Conservation (phyloP, 177 flowering plant species). For the Telopea speciosissima region DNA sequence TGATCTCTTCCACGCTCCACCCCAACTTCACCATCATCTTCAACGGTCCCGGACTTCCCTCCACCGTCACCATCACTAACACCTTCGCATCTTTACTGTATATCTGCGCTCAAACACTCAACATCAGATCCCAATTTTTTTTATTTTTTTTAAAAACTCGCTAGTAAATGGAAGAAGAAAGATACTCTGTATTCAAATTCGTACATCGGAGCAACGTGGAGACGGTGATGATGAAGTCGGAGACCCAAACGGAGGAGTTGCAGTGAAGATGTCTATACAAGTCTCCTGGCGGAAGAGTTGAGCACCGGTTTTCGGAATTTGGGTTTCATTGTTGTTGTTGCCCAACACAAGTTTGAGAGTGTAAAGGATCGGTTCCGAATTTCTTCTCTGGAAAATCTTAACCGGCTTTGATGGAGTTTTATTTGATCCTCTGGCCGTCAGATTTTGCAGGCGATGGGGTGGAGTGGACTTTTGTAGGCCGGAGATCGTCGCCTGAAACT, state of each 20-base stretch:
- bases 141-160: too few relatives aligned
- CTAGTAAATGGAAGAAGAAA: too few relatives aligned
- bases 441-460: slow-evolving; percentile 17
- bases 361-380: slow-evolving; percentile 43
- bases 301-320: slow-evolving; percentile 10
- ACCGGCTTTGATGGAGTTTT: slow-evolving; percentile 21
- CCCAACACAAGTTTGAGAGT: slow-evolving; percentile 1
- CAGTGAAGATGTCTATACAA: slow-evolving; percentile 26
- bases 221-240: slow-evolving; percentile 17
- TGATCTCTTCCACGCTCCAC: slow-evolving; percentile 66
- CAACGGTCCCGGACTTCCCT: slow-evolving; percentile 85
- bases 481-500: slow-evolving; percentile 19
- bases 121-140: too few relatives aligned
- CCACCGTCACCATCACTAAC: slow-evolving; percentile 74
- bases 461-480: slow-evolving; percentile 20
- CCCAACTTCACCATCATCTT: slow-evolving; percentile 64
- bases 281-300: slow-evolving; percentile 36
- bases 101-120: slow-evolving; percentile 16
- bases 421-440: slow-evolving; percentile 13
- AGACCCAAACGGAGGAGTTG: slow-evolving; percentile 20
- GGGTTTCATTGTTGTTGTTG: slow-evolving; percentile 6
- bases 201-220: slow-evolving; percentile 17
- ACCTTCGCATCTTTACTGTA: slow-evolving; percentile 65
- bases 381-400: slow-evolving; percentile 29
- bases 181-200: not conserved